A percentile compares a stretch with the other conserved stretches of the same genome.
Conservation (phyloP, 805 yeast species). For the Yamadazyma insecticola region DNA sequence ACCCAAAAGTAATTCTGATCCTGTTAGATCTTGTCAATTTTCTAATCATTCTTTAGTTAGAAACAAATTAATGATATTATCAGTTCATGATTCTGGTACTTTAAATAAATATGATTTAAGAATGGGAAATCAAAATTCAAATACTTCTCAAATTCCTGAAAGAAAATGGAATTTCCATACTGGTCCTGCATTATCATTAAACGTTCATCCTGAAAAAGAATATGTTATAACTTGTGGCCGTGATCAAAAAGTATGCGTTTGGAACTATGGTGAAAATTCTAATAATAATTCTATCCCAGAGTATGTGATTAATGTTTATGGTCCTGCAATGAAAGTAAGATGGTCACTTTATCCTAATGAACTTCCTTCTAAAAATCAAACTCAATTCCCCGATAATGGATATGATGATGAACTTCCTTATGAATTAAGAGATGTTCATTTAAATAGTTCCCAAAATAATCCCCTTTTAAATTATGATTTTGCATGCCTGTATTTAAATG, state of each 20-base stretch:
- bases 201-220: conserved; percentile 83
- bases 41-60: conserved; percentile 46
- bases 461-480: conserved; percentile 55
- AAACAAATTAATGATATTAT: conserved; percentile 49
- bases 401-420: conserved; percentile 19
- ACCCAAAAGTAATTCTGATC: conserved; percentile 61
- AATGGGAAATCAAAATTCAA: conserved; percentile 12
- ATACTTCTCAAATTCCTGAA: conserved; percentile 48
- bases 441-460: conserved; percentile 2
- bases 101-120: conserved; percentile 87
- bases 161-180: conserved; percentile 80
- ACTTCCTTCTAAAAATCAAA: background rate
- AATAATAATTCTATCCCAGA: conserved; percentile 46
- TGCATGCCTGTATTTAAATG: conserved; percentile 70
- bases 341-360: conserved; percentile 45
- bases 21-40: conserved; percentile 54
- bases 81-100: conserved; percentile 86
- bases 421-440: conserved; percentile 2
- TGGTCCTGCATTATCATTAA: conserved; percentile 84
- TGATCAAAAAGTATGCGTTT: conserved; percentile 75
- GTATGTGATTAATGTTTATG: conserved; percentile 65
- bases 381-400: background rate
- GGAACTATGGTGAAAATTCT: conserved; percentile 46
- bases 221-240: conserved; percentile 89
- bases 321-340: conserved; percentile 70